Percentiles rank a stretch among this genome's conserved stretches.
Conservation (phyloP, 495 filamentous ascomycete genomes). For the Lophiotrema nucula region DNA sequence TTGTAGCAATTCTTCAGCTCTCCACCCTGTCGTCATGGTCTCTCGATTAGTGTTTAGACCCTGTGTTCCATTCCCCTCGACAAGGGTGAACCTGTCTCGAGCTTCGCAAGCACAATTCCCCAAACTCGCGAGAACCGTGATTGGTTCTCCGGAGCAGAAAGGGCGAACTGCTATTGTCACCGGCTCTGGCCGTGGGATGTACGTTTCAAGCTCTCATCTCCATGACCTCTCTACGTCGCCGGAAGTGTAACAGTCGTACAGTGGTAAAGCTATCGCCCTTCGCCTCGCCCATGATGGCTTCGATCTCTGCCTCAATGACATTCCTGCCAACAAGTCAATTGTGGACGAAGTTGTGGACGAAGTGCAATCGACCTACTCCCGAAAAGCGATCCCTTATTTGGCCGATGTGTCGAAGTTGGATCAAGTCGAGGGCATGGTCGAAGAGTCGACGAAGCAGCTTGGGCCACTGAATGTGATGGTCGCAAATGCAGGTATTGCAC, state of each 20-base stretch:
- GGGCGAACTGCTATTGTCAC: constrained; percentile 56
- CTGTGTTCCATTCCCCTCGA: no score
- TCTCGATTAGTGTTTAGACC: no score
- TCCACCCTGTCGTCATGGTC: no score
- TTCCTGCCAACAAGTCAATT: constrained; percentile 45
- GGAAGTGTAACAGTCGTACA: constrained; percentile 18
- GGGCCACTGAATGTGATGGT: constrained; percentile 60
- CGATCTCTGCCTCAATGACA: constrained; percentile 60
- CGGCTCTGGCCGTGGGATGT: constrained; percentile 57
- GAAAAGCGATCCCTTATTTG: constrained; percentile 47
- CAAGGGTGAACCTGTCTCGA: no score
- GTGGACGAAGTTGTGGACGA: constrained; percentile 53
- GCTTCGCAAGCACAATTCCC: no score
- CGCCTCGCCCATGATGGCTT: constrained; percentile 61
- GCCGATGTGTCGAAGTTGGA: constrained; percentile 55
- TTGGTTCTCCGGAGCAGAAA: constrained; percentile 1
- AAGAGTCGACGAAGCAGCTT: constrained; percentile 46
- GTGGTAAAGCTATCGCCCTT: constrained; percentile 59
- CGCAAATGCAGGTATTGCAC: constrained; percentile 60
- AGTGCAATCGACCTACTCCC: no score
- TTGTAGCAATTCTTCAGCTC: no score
- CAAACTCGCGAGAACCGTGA: no score
- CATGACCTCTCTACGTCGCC: background rate
- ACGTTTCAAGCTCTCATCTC: constrained; percentile 26
- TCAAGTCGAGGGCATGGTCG: constrained; percentile 52